Evolutionary conservation across 306 rosid species (phyloP), one percentile per base, ranked within the genome.

Genomic region (Arachis stenosperma): DNA sequence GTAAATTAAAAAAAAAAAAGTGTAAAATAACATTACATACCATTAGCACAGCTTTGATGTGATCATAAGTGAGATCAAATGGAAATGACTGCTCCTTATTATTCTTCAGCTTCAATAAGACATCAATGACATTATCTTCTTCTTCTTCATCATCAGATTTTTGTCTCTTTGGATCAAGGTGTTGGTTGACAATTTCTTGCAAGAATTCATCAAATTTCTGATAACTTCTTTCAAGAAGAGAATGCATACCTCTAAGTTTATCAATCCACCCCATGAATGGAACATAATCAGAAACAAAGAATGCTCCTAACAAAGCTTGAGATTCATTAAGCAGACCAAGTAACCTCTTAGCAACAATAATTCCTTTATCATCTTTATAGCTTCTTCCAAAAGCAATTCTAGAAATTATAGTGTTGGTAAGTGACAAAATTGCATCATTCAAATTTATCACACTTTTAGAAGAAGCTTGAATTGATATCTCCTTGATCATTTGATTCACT

Each of bases 251-350:
- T n/a, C 36, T 55, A 0, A 75, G 40, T 65, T 7, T 75, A 65
- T 75, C 79, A 75, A 75, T 10, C 77, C 77, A 72, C 5, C 77
- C 39, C 67, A 17, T 47, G 6, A 48, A 29, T 13, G 76, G 76
- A 59, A 71, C 33, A 44, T 7, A 59, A 58, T 71, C 76, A 5
- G 58, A 58, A 9, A 58, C 11, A 46, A 44, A 74, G n/a, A 43
- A 4, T 15, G 36, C 8, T 0, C 37, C 29, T 22, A 54, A 0
- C 73, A 75, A 9, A 17, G 59, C 67, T 11, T 74, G 71, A 6
- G 3, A 63, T 12, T 74, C 78, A 9, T 13, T 36, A 6, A 69
- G 5, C 27, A 69, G 0, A 7, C 7, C 27, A 33, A 12, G 61
- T 7, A 66, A 66, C 11, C 27, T 73, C 39, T 29, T 73, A 3